A percentile compares a stretch with the other conserved stretches of the same genome.
These are phyloP conservation scores for Gloeostereum incarnatum DNA, from an alignment of 768 basidiomycete genomes.

Conservation along the genomic window DNA sequence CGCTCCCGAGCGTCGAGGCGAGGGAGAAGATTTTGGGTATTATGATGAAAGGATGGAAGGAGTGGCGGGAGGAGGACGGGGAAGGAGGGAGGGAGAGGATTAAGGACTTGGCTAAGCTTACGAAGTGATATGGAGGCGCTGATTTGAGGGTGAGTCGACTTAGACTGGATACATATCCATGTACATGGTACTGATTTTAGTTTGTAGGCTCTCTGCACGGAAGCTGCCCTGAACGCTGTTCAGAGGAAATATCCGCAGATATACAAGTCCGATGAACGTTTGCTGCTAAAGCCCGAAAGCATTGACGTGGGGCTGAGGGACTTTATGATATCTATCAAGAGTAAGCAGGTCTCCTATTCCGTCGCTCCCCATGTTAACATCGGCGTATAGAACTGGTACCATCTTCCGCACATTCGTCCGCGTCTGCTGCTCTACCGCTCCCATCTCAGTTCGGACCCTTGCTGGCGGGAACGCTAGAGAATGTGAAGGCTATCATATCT, in stretches of 20 bases:
- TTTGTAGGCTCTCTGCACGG: constrained; percentile 85
- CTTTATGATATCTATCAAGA: constrained; percentile 96
- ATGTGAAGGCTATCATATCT: constrained; percentile 62
- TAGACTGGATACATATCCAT: no score
- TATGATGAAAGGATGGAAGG: constrained; percentile 86
- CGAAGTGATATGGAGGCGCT: constrained; percentile 97
- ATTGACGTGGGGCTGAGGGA: constrained; percentile 82
- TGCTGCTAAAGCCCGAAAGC: constrained; percentile 76
- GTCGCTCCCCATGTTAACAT: constrained; percentile 25
- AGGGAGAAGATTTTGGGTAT: constrained; percentile 84
- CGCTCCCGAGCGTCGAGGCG: constrained; percentile 76
- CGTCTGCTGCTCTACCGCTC: constrained; percentile 77
- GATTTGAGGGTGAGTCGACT: constrained; percentile 92
- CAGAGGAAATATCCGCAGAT: constrained; percentile 96
- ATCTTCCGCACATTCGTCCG: constrained; percentile 86
- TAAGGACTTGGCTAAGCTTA: constrained; percentile 70
- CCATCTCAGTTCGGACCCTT: constrained; percentile 80
- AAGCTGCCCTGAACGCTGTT: constrained; percentile 93
- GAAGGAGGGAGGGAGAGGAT: constrained; percentile 14
- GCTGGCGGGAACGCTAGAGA: constrained; percentile 56
- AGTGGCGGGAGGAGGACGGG: constrained; percentile 38
- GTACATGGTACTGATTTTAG: constrained; percentile 5
- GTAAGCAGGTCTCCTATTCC: constrained; percentile 46
- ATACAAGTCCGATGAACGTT: constrained; percentile 82
- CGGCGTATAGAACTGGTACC: constrained; percentile 71